Evolutionary conservation across 495 filamentous ascomycete species (phyloP).

Genomic region (Penicillium tannophilum): DNA sequence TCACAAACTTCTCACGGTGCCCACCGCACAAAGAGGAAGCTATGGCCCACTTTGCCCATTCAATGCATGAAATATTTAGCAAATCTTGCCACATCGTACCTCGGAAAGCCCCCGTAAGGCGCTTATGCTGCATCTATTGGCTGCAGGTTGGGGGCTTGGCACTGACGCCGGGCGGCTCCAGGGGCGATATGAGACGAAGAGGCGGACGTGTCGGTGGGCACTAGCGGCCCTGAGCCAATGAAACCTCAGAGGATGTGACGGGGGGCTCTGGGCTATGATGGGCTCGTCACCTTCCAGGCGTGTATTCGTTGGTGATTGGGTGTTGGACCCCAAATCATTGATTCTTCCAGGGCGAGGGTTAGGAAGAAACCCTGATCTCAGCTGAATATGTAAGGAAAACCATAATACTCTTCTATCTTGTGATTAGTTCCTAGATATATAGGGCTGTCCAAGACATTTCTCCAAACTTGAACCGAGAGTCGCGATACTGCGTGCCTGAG

Average conservation of each 20-base stretch:
- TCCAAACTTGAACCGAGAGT: not conserved
- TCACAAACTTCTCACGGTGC: not conserved
- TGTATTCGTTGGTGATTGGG: conserved; percentile 10
- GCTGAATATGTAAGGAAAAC: not conserved
- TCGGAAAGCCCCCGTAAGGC: conserved; percentile 5
- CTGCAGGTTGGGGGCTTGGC: conserved; percentile 18
- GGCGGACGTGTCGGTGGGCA: conserved; percentile 15
- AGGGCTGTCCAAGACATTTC: not conserved
- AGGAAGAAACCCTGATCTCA: conserved; percentile 1
- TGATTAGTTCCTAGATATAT: not conserved
- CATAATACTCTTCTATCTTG: not conserved
- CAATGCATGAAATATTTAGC: not conserved
- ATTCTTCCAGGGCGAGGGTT: not conserved
- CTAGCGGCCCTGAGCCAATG: conserved; percentile 26
- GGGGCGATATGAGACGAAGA: conserved; percentile 27
- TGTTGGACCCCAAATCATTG: not conserved
- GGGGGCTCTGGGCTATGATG: conserved; percentile 9
- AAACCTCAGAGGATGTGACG: conserved; percentile 26
- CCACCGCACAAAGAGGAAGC: conserved; percentile 2
- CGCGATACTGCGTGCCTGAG: conserved; percentile 2
- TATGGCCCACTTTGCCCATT: not conserved
- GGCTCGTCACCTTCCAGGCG: conserved; percentile 3
- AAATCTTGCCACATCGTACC: not conserved
- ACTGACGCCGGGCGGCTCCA: conserved; percentile 26
- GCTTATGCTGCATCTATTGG: conserved; percentile 8